Evolutionary conservation across 23 red algal genomes (phyloP).

Genomic region (Chondrus crispus): DNA sequence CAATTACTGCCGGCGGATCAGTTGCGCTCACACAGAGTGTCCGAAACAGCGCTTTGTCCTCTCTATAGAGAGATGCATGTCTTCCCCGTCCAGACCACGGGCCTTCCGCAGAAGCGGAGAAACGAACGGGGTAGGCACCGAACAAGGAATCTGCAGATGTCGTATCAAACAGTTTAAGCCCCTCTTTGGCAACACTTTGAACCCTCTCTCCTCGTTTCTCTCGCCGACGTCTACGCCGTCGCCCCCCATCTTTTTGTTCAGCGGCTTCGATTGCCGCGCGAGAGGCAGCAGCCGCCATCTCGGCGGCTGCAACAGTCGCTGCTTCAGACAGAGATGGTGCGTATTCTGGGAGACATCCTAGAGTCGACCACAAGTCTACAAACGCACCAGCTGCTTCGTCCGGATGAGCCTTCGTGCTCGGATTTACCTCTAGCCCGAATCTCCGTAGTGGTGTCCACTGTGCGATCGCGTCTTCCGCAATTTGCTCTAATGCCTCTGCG

Average conservation of each 20-base stretch:
- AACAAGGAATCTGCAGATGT: slow-evolving; percentile 68
- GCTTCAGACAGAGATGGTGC: slow-evolving; percentile 65
- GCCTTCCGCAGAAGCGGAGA: slow-evolving; percentile 50
- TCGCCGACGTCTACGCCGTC: slow-evolving; percentile 2
- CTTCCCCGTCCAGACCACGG: slow-evolving; percentile 69
- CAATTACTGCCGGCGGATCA: slow-evolving; percentile 75
- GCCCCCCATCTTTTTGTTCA: slow-evolving; percentile 34
- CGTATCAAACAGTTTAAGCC: slow-evolving; percentile 54
- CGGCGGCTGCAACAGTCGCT: slow-evolving; percentile 78
- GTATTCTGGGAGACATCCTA: slow-evolving; percentile 74
- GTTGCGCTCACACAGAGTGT: slow-evolving; percentile 69
- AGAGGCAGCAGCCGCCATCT: slow-evolving; percentile 57
- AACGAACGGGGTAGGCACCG: slow-evolving; percentile 69
- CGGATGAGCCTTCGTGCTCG: background rate
- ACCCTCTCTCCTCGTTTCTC: background rate
- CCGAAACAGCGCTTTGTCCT: slow-evolving; percentile 69
- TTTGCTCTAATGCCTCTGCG: slow-evolving; percentile 59
- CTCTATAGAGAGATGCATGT: slow-evolving; percentile 44
- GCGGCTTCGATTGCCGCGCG: slow-evolving; percentile 18
- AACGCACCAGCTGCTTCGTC: slow-evolving; percentile 59
- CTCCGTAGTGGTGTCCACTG: slow-evolving; percentile 55
- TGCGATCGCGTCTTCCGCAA: slow-evolving; percentile 69
- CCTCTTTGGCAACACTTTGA: slow-evolving; percentile 22
- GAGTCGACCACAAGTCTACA: slow-evolving; percentile 57
- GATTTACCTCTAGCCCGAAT: slow-evolving; percentile 37